Percentiles rank a stretch among this genome's conserved stretches.
These are phyloP conservation scores for Heterobasidion irregulare DNA, from an alignment of 1,284 basidiomycete species.

Conservation along the genomic window DNA sequence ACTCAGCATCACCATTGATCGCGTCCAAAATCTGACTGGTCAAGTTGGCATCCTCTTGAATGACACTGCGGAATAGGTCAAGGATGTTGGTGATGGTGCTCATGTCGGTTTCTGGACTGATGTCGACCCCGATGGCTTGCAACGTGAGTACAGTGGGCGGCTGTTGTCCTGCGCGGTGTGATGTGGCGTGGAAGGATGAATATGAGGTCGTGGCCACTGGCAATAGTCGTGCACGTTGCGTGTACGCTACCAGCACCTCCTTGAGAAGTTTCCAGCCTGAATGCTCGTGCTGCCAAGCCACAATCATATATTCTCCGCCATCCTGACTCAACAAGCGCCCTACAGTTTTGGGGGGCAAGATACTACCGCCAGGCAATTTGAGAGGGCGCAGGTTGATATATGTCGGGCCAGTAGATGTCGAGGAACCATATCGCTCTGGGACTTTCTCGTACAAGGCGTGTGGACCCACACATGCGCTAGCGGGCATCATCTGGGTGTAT, in stretches of 20 bases:
- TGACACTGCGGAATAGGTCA: conserved; percentile 71
- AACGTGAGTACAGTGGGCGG: conserved; percentile 38
- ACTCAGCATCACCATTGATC: conserved; percentile 49
- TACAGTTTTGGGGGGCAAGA: conserved; percentile 54
- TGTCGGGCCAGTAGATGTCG: conserved; percentile 39
- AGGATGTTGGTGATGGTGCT: conserved; percentile 61
- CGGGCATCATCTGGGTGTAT: conserved; percentile 67
- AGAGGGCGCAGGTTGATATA: conserved; percentile 65
- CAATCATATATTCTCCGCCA: conserved; percentile 60
- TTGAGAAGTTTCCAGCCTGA: conserved; percentile 79
- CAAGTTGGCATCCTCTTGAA: conserved; percentile 58
- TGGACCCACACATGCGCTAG: conserved; percentile 47
- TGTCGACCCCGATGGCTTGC: conserved; percentile 64
- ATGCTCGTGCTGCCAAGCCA: conserved; percentile 75
- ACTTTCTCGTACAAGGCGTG: conserved; percentile 65
- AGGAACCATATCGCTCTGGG: conserved; percentile 49
- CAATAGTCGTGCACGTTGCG: conserved; percentile 40
- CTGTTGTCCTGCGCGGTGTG: conserved; percentile 18
- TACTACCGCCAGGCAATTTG: conserved; percentile 67
- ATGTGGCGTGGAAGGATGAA: not conserved
- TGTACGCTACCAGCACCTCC: conserved; percentile 71
- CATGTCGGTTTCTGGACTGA: conserved; percentile 47
- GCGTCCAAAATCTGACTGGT: conserved; percentile 62
- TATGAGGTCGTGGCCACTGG: conserved; percentile 15
- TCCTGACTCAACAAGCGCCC: conserved; percentile 72